A percentile compares a stretch with the other conserved stretches of the same genome.
Conservation (phyloP, 106 monocot species). For the Dendrobium nobile region DNA sequence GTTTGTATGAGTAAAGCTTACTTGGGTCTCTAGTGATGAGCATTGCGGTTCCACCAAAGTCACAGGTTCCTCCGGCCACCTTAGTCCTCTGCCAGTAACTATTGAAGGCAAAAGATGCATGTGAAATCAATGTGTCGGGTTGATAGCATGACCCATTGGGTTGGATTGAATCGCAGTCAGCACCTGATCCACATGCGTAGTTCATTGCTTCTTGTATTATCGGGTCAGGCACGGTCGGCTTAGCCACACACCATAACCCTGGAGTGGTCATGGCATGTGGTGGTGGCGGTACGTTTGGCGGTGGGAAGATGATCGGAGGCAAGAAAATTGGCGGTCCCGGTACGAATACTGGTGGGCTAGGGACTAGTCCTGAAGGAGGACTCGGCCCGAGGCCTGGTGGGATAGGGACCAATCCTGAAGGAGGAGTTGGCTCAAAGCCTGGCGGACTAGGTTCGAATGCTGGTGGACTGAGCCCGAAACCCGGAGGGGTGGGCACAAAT, state of each 20-base stretch:
- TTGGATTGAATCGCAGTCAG: conserved; percentile 53
- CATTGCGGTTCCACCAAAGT: conserved; percentile 66
- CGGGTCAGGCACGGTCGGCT: conserved; percentile 66
- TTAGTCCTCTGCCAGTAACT: conserved; percentile 66
- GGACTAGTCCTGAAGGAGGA: conserved; percentile 16
- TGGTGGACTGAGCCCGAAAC: conserved; percentile 14
- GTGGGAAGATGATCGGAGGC: conserved; percentile 49
- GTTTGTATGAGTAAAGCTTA: conserved; percentile 4
- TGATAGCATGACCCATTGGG: conserved; percentile 50
- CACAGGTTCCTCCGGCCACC: conserved; percentile 53
- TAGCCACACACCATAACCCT: conserved; percentile 63
- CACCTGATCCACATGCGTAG: conserved; percentile 69
- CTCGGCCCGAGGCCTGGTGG: conserved; percentile 2
- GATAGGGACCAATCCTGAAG: not conserved
- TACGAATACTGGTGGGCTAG: conserved; percentile 24
- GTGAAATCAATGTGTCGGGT: conserved; percentile 52
- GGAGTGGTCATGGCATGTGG: not conserved
- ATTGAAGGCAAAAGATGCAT: conserved; percentile 76
- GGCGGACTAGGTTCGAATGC: conserved; percentile 16
- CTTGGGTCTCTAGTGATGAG: conserved; percentile 61
- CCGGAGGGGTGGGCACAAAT: not conserved
- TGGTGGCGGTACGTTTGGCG: conserved; percentile 32
- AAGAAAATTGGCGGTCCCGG: conserved; percentile 34
- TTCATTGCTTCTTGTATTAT: conserved; percentile 74
- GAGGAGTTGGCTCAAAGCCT: conserved; percentile 20